phyloP scores from a whole-genome alignment of 345 rosid species.

The Hirschfeldia incana region DNA sequence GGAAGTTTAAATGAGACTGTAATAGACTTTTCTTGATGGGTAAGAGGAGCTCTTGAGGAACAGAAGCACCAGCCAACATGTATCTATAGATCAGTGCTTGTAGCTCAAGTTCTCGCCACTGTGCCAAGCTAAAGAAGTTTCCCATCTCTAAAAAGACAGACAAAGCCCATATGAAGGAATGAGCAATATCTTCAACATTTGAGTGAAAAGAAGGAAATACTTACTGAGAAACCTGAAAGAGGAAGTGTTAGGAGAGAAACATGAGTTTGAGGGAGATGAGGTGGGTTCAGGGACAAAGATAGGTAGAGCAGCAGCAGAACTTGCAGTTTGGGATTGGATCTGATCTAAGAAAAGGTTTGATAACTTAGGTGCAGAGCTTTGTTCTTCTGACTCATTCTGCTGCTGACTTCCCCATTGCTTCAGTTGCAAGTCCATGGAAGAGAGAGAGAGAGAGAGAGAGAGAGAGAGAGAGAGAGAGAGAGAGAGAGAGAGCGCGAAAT shows the following conservation, averaged over 20 bases:
- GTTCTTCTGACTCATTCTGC: constrained; percentile 61
- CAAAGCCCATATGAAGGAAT: not conserved
- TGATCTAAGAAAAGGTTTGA: constrained; percentile 62
- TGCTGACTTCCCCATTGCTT: constrained; percentile 83
- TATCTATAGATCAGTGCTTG: constrained; percentile 87
- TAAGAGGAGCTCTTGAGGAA: constrained; percentile 70
- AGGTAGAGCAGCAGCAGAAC: constrained; percentile 62
- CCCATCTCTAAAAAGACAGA: constrained; percentile 53
- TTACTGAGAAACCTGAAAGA: constrained; percentile 54
- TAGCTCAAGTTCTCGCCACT: constrained; percentile 91
- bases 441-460: constrained; percentile 32
- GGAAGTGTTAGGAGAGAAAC: constrained; percentile 40
- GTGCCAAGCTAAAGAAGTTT: constrained; percentile 71
- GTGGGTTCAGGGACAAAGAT: constrained; percentile 60
- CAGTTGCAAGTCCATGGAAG: constrained; percentile 78
- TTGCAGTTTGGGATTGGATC: constrained; percentile 42
- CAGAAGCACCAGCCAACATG: constrained; percentile 64
- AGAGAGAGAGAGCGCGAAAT: not conserved
- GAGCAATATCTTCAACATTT: not conserved
- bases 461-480: constrained; percentile 23
- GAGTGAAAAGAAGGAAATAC: constrained; percentile 21
- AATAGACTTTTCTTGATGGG: constrained; percentile 56
- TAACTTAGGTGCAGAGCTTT: constrained; percentile 55
- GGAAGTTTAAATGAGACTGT: constrained; percentile 44
- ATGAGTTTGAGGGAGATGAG: constrained; percentile 51